Percentiles rank a stretch among this genome's conserved stretches.
Evolutionary conservation across 2,329 filamentous ascomycete species (phyloP).

Genomic region (Rutstroemia sp.): DNA sequence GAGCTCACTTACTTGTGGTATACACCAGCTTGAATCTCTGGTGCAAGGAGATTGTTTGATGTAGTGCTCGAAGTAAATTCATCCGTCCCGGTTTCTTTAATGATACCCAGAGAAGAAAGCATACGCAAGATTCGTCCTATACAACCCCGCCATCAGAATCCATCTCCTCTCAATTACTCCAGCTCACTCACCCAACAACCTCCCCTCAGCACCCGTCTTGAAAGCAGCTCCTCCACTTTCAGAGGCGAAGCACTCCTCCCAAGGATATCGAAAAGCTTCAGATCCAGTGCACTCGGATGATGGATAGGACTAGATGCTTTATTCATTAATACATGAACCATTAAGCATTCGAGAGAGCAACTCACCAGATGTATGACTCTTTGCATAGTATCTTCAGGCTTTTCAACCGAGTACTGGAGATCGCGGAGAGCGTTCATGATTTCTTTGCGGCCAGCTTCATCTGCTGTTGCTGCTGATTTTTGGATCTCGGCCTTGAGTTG

Average conservation of each 20-base stretch:
- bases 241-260: background rate
- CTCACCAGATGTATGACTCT: background rate
- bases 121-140: background rate
- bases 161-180: too few species aligned
- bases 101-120: background rate
- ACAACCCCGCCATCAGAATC: background rate
- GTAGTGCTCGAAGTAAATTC: background rate
- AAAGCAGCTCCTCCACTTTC: background rate
- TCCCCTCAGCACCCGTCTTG: background rate
- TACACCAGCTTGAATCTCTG: background rate
- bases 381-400: constrained; percentile 4
- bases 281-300: background rate
- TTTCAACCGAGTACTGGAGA: constrained; percentile 2
- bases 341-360: background rate
- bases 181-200: background rate
- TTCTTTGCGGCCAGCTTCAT: background rate
- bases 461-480: background rate
- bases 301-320: background rate
- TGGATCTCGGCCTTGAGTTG: background rate
- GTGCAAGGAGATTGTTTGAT: background rate
- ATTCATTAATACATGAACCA: too few species aligned
- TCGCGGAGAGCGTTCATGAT: background rate
- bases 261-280: background rate
- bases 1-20: background rate
- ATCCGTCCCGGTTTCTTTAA: background rate